Percentiles rank a stretch among this genome's conserved stretches.
Evolutionary conservation across 225 moss, liverwort and hornwort genomes (phyloP).

Genomic region (Marchantia polymorpha): DNA sequence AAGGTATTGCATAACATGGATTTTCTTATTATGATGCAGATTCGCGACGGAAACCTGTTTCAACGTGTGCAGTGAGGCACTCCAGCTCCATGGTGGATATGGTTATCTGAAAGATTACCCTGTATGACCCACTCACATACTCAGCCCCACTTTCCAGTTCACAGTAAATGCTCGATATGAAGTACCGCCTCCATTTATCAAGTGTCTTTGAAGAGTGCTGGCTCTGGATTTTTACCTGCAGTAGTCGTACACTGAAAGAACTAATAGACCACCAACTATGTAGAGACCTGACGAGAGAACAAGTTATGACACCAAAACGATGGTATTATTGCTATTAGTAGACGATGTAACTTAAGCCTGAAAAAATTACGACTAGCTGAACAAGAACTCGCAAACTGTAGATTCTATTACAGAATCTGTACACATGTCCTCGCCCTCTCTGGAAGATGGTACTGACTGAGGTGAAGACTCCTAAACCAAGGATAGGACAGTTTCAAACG

Average conservation of each 20-base stretch:
- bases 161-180: not conserved
- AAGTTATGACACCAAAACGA: not conserved
- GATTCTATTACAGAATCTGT: too few relatives aligned
- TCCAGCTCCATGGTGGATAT: constrained; percentile 98
- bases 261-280: not conserved
- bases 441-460: too few relatives aligned
- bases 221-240: not conserved
- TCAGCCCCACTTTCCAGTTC: not conserved
- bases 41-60: constrained; percentile 96
- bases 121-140: constrained; percentile 43
- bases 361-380: too few relatives aligned
- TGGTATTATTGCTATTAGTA: too few relatives aligned
- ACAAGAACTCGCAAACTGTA: too few relatives aligned
- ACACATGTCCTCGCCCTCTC: too few relatives aligned
- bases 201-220: not conserved
- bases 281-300: not conserved
- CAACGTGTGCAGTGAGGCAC: constrained; percentile 75
- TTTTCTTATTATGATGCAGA: constrained; percentile 25
- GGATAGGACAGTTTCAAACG: too few relatives aligned
- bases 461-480: too few relatives aligned
- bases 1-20: not conserved
- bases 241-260: not conserved
- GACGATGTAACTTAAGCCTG: too few relatives aligned
- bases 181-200: not conserved
- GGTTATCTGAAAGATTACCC: constrained; percentile 96